These are phyloP conservation scores for Lactarius indigo DNA, from an alignment of 768 basidiomycete genomes.

Conservation along the genomic window DNA sequence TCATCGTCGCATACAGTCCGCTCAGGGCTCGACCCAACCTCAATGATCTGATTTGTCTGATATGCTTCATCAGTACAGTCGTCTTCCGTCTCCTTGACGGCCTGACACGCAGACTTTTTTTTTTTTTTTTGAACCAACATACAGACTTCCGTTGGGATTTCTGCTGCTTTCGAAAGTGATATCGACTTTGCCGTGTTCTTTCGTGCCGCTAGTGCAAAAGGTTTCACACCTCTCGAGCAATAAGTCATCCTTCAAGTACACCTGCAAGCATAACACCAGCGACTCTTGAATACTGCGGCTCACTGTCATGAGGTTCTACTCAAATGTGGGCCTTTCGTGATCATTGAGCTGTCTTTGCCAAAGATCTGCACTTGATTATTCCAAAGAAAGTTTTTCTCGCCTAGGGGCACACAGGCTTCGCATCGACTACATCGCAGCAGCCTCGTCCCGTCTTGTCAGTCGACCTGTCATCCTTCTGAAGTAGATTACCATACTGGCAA, in stretches of 20 bases:
- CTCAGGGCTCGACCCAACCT: constrained; percentile 12
- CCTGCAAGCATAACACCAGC: constrained; percentile 16
- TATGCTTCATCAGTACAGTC: constrained; percentile 6
- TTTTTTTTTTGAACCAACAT: too few relatives aligned
- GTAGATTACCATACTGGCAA: neutral
- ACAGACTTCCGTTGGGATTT: neutral
- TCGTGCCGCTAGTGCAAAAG: constrained; percentile 17
- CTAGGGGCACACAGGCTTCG: constrained; percentile 2
- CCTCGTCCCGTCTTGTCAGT: constrained; percentile 12
- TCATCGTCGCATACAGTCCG: constrained; percentile 25
- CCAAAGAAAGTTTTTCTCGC: constrained; percentile 24
- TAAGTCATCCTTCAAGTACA: constrained; percentile 25
- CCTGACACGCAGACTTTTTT: neutral
- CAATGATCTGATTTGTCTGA: neutral
- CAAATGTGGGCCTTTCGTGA: constrained; percentile 5
- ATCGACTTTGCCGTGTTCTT: constrained; percentile 23
- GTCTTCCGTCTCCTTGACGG: constrained; percentile 21
- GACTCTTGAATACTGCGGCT: constrained; percentile 9
- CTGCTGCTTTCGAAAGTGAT: constrained; percentile 18
- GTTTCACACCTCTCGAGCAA: constrained; percentile 25
- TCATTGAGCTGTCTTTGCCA: constrained; percentile 17
- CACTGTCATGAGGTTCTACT: neutral
- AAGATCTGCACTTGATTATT: constrained; percentile 8
- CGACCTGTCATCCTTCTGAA: constrained; percentile 9
- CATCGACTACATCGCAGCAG: neutral